phyloP scores from a whole-genome alignment of 805 yeast species.

The Starmerella vitae region DNA sequence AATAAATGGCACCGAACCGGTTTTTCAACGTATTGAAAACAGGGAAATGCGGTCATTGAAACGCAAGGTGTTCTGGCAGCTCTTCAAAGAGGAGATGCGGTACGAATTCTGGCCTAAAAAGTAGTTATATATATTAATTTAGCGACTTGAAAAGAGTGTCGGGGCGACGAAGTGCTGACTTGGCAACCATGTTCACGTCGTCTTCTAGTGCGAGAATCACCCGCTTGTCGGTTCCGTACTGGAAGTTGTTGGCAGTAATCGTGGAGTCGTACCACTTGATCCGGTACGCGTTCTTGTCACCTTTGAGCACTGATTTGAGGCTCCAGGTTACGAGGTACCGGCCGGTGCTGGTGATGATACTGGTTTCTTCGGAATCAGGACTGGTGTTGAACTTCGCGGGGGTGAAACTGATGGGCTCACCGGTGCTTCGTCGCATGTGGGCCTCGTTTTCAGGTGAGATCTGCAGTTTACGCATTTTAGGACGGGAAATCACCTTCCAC shows the following conservation, averaged over 20 bases:
- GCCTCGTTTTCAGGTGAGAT: constrained; percentile 62
- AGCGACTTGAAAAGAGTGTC: constrained; percentile 23
- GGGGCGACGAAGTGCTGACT: constrained; percentile 46
- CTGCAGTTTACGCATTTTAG: constrained; percentile 53
- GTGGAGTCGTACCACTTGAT: constrained; percentile 48
- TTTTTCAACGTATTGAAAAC: background rate
- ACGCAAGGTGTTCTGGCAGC: constrained; percentile 15
- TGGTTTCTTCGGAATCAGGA: constrained; percentile 46
- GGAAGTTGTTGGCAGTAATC: constrained; percentile 67
- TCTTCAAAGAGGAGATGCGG: constrained; percentile 20
- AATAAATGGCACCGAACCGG: constrained; percentile 16
- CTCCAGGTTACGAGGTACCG: constrained; percentile 78
- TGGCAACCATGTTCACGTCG: constrained; percentile 60
- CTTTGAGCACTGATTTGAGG: constrained; percentile 42
- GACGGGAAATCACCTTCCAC: constrained; percentile 52
- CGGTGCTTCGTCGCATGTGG: constrained; percentile 40
- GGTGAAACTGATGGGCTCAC: constrained; percentile 44
- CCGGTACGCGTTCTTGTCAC: constrained; percentile 43
- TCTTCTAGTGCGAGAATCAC: constrained; percentile 62
- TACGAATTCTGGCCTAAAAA: constrained; percentile 17
- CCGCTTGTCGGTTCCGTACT: constrained; percentile 54
- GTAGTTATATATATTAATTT: background rate
- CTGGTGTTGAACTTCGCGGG: constrained; percentile 69
- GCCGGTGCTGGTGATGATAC: constrained; percentile 66
- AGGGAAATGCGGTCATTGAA: constrained; percentile 8